Conservation (phyloP, 225 moss, liverwort and hornwort genomes). For the Pseudoscleropodium purum region DNA sequence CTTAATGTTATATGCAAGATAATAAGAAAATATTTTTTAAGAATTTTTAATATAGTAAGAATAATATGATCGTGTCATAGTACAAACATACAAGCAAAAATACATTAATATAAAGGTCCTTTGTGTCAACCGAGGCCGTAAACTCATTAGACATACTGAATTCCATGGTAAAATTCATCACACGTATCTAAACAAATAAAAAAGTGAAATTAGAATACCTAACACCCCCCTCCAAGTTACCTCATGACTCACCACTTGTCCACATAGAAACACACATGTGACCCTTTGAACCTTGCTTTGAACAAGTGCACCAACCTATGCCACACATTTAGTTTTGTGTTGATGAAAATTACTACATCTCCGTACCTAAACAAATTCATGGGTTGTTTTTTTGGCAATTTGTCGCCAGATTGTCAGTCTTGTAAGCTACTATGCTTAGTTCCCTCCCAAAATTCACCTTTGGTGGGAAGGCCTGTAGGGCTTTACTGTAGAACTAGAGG, state of each 20-base stretch:
- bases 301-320: neutral
- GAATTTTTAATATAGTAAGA: too few species aligned
- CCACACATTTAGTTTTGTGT: accelerated
- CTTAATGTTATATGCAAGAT: neutral
- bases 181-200: accelerated
- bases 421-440: too few species aligned
- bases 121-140: neutral
- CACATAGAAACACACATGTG: neutral
- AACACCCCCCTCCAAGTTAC: too few species aligned
- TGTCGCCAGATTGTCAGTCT: too few species aligned
- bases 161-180: neutral
- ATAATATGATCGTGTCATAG: too few species aligned
- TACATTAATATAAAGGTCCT: neutral
- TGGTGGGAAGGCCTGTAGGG: too few species aligned
- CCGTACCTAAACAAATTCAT: too few species aligned
- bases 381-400: too few species aligned
- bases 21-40: neutral
- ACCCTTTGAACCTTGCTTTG: neutral
- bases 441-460: too few species aligned
- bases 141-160: neutral
- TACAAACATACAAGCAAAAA: neutral
- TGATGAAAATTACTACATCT: neutral
- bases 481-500: too few species aligned
- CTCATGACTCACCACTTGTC: neutral
- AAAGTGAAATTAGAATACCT: neutral